Evolutionary conservation across 2,329 filamentous ascomycete species (phyloP).

Genomic region (Aspergillus eucalypticola): DNA sequence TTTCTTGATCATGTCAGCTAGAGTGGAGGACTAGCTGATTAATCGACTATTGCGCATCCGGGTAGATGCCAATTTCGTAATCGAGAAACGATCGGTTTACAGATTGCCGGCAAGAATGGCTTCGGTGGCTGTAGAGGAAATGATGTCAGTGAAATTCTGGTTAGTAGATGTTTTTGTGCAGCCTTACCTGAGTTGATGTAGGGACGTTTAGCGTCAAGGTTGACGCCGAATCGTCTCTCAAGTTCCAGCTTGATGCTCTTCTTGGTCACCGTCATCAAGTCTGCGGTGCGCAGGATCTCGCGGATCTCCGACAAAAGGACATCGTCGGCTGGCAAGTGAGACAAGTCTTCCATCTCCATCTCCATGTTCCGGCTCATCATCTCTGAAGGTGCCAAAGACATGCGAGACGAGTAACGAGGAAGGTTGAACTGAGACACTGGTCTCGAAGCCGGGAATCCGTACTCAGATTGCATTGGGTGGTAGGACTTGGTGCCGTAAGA

Average conservation of each 20-base stretch:
- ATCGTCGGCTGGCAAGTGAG: constrained; percentile 81
- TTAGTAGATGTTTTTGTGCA: not conserved
- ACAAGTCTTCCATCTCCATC: constrained; percentile 73
- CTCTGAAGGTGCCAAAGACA: constrained; percentile 79
- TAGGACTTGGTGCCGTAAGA: constrained; percentile 87
- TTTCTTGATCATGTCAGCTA: not conserved
- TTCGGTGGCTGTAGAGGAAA: constrained; percentile 3
- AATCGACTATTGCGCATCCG: not conserved
- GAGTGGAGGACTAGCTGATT: not conserved
- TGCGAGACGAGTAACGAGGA: constrained; percentile 61
- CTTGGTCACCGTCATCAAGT: constrained; percentile 98
- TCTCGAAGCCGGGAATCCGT: constrained; percentile 65
- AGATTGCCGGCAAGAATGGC: constrained; percentile 8
- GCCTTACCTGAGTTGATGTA: constrained; percentile 89
- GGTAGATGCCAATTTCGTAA: not conserved
- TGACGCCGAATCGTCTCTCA: constrained; percentile 84
- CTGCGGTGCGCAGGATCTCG: constrained; percentile 85
- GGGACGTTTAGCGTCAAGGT: constrained; percentile 80
- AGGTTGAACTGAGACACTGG: constrained; percentile 63
- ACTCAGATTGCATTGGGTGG: constrained; percentile 67
- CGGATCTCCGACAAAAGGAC: constrained; percentile 89
- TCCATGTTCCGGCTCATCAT: constrained; percentile 66
- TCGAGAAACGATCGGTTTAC: not conserved
- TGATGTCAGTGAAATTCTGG: not conserved
- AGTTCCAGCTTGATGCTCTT: constrained; percentile 95